Conservation (phyloP, 768 basidiomycete species). For the Suillus discolor region DNA sequence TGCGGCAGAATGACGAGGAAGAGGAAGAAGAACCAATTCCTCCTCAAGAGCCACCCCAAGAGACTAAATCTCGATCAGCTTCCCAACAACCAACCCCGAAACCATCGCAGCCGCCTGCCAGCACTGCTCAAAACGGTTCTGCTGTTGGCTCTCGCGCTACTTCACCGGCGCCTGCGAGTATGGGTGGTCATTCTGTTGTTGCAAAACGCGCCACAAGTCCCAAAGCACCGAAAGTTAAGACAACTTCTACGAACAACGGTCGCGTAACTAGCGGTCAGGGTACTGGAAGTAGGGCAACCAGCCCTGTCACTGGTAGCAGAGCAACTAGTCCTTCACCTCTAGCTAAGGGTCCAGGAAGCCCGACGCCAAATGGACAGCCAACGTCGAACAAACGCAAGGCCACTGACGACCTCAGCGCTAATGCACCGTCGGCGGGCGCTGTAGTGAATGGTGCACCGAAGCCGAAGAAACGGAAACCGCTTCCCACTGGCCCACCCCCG, state of each 20-base stretch:
- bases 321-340: conserved; percentile 35
- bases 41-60: conserved; percentile 43
- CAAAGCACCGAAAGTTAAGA: conserved; percentile 62
- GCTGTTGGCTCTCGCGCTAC: conserved; percentile 53
- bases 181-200: conserved; percentile 78
- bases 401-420: conserved; percentile 37
- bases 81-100: conserved; percentile 41
- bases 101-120: conserved; percentile 35
- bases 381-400: conserved; percentile 66
- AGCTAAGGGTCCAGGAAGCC: conserved; percentile 24
- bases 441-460: conserved; percentile 36
- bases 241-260: conserved; percentile 41
- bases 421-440: conserved; percentile 12
- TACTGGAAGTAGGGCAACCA: conserved; percentile 52
- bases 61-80: conserved; percentile 46
- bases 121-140: conserved; percentile 28
- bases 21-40: conserved; percentile 62
- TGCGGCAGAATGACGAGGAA: conserved; percentile 64
- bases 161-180: conserved; percentile 51
- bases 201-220: conserved; percentile 88
- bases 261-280: conserved; percentile 53
- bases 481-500: conserved; percentile 40
- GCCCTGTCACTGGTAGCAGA: conserved; percentile 44
- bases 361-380: conserved; percentile 41
- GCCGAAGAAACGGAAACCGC: conserved; percentile 58